These are phyloP conservation scores for Pseudogymnoascus sp. DNA, from an alignment of 2,329 filamentous ascomycete genomes.

Conservation along the genomic window DNA sequence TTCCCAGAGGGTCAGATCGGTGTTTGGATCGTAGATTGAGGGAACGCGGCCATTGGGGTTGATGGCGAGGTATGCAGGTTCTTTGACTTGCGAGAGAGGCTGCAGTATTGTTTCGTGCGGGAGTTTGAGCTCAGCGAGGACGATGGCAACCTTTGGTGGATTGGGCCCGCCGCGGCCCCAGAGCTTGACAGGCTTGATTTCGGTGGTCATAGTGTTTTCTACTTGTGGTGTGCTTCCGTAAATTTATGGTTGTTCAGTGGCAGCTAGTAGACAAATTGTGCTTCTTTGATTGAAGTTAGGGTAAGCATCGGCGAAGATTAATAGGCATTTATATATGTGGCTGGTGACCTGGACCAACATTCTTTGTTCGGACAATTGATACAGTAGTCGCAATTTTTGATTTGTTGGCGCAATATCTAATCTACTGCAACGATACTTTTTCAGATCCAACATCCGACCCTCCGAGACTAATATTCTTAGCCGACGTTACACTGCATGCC, in stretches of 20 bases:
- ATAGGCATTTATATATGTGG: not conserved
- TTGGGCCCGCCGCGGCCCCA: not conserved
- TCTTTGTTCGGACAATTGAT: not conserved
- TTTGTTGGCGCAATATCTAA: not conserved
- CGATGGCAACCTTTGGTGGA: constrained; percentile 17
- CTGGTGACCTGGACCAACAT: not conserved
- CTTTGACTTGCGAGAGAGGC: constrained; percentile 32
- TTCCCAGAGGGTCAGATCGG: constrained; percentile 39
- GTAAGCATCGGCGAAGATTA: not conserved
- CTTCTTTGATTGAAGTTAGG: not conserved
- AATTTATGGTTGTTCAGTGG: not conserved
- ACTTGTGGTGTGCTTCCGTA: not conserved
- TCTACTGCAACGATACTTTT: not conserved
- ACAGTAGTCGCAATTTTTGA: not conserved
- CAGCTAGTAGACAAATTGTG: not conserved
- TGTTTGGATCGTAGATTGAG: constrained; percentile 38
- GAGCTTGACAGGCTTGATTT: not conserved
- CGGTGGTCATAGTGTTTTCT: not conserved
- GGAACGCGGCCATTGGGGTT: constrained; percentile 28
- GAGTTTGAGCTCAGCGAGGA: constrained; percentile 21
- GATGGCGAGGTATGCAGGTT: constrained; percentile 27
- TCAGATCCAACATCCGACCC: not conserved
- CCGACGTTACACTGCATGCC: not conserved
- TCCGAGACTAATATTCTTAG: not conserved
- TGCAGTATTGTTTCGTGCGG: constrained; percentile 12